phyloP scores from a whole-genome alignment of 768 basidiomycete genomes.

The Ramaria sp. region DNA sequence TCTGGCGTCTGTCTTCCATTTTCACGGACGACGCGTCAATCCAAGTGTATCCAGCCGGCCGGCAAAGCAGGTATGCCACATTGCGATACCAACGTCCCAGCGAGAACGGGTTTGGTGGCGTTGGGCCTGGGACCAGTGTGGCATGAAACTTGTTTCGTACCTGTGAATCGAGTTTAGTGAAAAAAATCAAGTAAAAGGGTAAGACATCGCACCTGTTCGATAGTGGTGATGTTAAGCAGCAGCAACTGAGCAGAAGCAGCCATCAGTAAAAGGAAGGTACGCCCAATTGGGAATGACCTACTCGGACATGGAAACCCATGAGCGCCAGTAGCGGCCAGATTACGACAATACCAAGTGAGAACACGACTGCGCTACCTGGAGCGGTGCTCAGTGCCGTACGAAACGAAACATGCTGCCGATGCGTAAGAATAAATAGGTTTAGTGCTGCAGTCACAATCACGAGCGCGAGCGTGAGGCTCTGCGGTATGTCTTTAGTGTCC shows the following conservation, averaged over 20 bases:
- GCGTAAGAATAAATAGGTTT: conserved; percentile 64
- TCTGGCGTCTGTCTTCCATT: conserved; percentile 60
- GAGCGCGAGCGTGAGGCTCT: conserved; percentile 68
- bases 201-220: conserved; percentile 66
- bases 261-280: not conserved
- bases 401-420: conserved; percentile 38
- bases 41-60: conserved; percentile 77
- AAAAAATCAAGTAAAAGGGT: conserved; percentile 1
- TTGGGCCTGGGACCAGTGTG: conserved; percentile 45
- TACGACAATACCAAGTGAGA: conserved; percentile 57
- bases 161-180: conserved; percentile 26
- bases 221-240: conserved; percentile 85
- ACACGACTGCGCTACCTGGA: conserved; percentile 73
- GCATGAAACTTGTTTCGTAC: conserved; percentile 83
- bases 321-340: conserved; percentile 80
- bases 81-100: conserved; percentile 71
- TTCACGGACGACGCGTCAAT: conserved; percentile 48
- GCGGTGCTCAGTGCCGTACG: conserved; percentile 36
- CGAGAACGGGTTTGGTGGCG: conserved; percentile 68
- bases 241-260: conserved; percentile 42
- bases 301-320: conserved; percentile 76
- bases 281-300: conserved; percentile 26
- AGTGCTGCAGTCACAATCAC: conserved; percentile 76
- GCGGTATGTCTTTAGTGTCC: conserved; percentile 11
- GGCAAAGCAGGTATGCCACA: conserved; percentile 63